These are phyloP conservation scores for Diplodia sapinea DNA, from an alignment of 2,329 filamentous ascomycete genomes.

Conservation along the genomic window DNA sequence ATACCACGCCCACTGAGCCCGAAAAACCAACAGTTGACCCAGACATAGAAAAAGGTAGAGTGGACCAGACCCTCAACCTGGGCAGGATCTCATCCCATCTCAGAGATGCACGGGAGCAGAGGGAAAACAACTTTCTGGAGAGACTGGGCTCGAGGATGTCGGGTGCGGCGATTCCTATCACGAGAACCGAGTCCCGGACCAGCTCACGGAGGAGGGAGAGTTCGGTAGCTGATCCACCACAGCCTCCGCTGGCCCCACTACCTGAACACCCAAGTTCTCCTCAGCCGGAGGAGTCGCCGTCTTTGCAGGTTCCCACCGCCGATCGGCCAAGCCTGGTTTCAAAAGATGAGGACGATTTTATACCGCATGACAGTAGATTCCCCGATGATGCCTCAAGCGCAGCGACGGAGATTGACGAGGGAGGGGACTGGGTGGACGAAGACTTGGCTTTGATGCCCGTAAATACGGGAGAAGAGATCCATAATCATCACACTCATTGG, in stretches of 20 bases:
- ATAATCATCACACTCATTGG: slow-evolving; percentile 54
- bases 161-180: not conserved
- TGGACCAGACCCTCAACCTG: slow-evolving; percentile 47
- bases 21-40: slow-evolving; percentile 48
- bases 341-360: not conserved
- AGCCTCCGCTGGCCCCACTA: slow-evolving; percentile 2
- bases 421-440: slow-evolving; percentile 50
- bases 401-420: slow-evolving; percentile 43
- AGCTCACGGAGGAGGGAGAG: slow-evolving; percentile 18
- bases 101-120: slow-evolving; percentile 53
- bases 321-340: not conserved
- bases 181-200: not conserved
- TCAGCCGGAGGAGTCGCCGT: not conserved
- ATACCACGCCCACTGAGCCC: slow-evolving; percentile 40
- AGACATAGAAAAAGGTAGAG: slow-evolving; percentile 48
- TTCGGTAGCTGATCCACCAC: not conserved
- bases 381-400: slow-evolving; percentile 38
- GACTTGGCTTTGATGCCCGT: slow-evolving; percentile 53
- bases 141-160: slow-evolving; percentile 8
- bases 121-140: slow-evolving; percentile 29
- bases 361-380: slow-evolving; percentile 26
- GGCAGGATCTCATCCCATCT: slow-evolving; percentile 53
- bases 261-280: not conserved
- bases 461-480: slow-evolving; percentile 54
- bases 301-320: not conserved